These are phyloP conservation scores for Mycosarcoma maydis DNA, from an alignment of 1,284 basidiomycete species.

Conservation along the genomic window DNA sequence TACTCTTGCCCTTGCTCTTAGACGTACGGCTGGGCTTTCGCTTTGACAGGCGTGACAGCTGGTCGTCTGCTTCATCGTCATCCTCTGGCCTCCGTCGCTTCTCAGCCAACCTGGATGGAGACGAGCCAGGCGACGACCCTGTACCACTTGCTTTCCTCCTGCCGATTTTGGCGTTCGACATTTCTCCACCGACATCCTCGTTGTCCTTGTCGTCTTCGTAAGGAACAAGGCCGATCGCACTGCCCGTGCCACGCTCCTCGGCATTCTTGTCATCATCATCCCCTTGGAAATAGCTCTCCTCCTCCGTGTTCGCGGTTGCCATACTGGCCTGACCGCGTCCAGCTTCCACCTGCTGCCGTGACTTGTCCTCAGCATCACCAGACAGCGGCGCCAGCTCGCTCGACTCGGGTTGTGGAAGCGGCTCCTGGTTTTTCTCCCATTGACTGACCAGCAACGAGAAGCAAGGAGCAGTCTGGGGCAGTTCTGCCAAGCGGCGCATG, in stretches of 20 bases:
- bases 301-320: slow-evolving; percentile 75
- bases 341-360: slow-evolving; percentile 41
- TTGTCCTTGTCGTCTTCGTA: slow-evolving; percentile 76
- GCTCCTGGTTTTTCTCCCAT: slow-evolving; percentile 90
- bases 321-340: slow-evolving; percentile 66
- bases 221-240: slow-evolving; percentile 74
- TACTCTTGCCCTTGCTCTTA: slow-evolving; percentile 23
- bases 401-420: slow-evolving; percentile 21
- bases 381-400: slow-evolving; percentile 10
- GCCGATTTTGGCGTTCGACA: slow-evolving; percentile 9
- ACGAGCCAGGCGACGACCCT: slow-evolving; percentile 64
- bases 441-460: slow-evolving; percentile 80
- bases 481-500: slow-evolving; percentile 76
- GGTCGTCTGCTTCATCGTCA: slow-evolving; percentile 45
- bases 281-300: slow-evolving; percentile 85
- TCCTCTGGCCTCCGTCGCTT: slow-evolving; percentile 66
- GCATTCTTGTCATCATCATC: slow-evolving; percentile 74
- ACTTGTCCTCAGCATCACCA: slow-evolving; percentile 15
- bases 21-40: slow-evolving; percentile 36
- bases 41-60: slow-evolving; percentile 42
- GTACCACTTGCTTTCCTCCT: not conserved
- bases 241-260: slow-evolving; percentile 69
- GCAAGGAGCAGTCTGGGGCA: slow-evolving; percentile 74
- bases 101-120: slow-evolving; percentile 71
- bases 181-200: slow-evolving; percentile 1